Percentiles rank a stretch among this genome's conserved stretches.
Evolutionary conservation across 495 filamentous ascomycete genomes (phyloP).

Genomic region (Hypoxylon lienhwacheense): DNA sequence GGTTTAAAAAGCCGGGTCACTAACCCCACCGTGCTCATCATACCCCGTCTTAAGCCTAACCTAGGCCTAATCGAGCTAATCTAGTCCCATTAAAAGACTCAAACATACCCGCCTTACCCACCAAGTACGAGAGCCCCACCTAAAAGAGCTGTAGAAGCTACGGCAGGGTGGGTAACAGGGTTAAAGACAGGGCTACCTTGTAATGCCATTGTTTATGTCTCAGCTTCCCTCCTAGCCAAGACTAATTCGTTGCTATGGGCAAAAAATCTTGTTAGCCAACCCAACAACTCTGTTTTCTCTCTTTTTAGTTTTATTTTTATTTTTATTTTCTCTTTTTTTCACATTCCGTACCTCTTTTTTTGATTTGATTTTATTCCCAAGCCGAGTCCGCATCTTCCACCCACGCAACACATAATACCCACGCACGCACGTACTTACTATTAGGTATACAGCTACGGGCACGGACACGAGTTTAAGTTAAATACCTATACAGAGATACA

Average conservation of each 20-base stretch:
- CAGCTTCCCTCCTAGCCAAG: constrained; percentile 12
- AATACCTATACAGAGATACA: too few species aligned
- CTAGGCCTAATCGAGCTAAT: too few species aligned
- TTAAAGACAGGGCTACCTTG: too few species aligned
- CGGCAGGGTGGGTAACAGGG: constrained; percentile 1
- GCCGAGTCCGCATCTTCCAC: too few species aligned
- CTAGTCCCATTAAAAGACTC: neutral
- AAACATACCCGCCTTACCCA: too few species aligned
- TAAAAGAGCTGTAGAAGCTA: constrained; percentile 25
- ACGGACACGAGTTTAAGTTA: too few species aligned
- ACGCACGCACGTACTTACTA: too few species aligned
- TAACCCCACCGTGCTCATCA: constrained; percentile 8
- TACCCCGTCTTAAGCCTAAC: neutral
- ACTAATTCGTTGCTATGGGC: constrained; percentile 29
- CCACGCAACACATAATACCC: too few species aligned
- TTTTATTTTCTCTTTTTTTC: constrained; percentile 12
- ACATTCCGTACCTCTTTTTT: constrained; percentile 6
- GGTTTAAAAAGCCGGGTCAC: constrained; percentile 24
- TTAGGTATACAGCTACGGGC: too few species aligned
- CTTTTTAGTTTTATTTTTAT: neutral
- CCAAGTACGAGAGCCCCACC: constrained; percentile 20
- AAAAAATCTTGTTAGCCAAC: constrained; percentile 8
- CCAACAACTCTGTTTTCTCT: neutral
- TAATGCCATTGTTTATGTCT: constrained; percentile 37
- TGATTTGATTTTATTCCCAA: too few species aligned